Percentiles rank a stretch among this genome's conserved stretches.
Conservation (phyloP, 1,284 basidiomycete species). For the Dichomitus squalens region DNA sequence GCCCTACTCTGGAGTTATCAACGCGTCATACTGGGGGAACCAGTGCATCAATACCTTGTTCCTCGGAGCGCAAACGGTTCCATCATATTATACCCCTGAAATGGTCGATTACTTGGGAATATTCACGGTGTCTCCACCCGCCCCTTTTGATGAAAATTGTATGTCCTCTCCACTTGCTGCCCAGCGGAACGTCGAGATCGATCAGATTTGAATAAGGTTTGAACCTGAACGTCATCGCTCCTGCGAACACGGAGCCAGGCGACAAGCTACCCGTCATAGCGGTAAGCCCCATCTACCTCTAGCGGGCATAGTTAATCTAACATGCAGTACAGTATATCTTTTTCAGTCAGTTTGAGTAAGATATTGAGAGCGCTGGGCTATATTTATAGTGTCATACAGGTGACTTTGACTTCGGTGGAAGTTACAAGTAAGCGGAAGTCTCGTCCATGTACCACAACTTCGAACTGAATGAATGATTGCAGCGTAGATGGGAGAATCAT, state of each 20-base stretch:
- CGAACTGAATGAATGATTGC: no score
- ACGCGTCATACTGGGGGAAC: conserved; percentile 44
- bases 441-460: no score
- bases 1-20: conserved; percentile 40
- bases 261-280: conserved; percentile 57
- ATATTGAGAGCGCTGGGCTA: conserved; percentile 13
- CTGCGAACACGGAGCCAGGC: conserved; percentile 37
- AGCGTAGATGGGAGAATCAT: not conserved
- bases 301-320: no score
- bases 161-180: not conserved
- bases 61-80: no score
- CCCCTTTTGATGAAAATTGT: not conserved
- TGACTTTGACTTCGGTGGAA: conserved; percentile 17
- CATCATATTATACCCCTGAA: not conserved
- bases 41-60: conserved; percentile 43
- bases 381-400: no score
- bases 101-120: not conserved
- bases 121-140: not conserved
- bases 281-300: no score
- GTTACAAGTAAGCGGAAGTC: not conserved
- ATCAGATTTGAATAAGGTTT: conserved; percentile 40
- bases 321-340: not conserved
- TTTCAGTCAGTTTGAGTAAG: not conserved
- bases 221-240: conserved; percentile 56
- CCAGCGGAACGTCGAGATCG: no score